These are phyloP conservation scores for Penicillium angulare DNA, from an alignment of 495 filamentous ascomycete species.

Conservation along the genomic window DNA sequence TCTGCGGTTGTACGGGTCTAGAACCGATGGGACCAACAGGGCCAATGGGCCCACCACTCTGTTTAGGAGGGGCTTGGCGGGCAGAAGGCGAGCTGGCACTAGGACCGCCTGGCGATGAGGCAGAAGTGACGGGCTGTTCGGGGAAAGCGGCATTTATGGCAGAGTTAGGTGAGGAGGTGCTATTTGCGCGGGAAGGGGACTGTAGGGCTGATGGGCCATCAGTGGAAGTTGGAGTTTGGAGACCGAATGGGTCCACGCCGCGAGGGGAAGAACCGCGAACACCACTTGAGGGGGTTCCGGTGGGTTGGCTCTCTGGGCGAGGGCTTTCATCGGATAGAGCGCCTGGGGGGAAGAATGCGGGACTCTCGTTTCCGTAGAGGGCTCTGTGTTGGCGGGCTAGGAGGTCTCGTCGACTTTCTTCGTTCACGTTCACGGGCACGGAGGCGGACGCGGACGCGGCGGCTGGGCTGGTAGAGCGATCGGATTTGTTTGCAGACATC, in stretches of 20 bases:
- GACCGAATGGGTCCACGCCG: slow-evolving; percentile 61
- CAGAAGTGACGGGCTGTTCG: slow-evolving; percentile 83
- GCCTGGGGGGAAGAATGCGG: slow-evolving; percentile 55
- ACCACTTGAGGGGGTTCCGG: slow-evolving; percentile 53
- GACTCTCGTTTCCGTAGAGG: slow-evolving; percentile 77
- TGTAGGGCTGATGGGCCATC: slow-evolving; percentile 52
- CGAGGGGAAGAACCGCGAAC: slow-evolving; percentile 60
- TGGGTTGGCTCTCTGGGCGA: slow-evolving; percentile 57
- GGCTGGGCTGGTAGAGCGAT: slow-evolving; percentile 88
- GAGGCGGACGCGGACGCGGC: slow-evolving; percentile 33
- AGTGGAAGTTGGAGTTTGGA: slow-evolving; percentile 39
- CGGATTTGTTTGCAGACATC: slow-evolving; percentile 77
- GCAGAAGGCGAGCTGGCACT: slow-evolving; percentile 83
- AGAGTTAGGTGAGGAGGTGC: slow-evolving; percentile 72
- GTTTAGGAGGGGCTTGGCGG: slow-evolving; percentile 54
- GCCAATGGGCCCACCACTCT: slow-evolving; percentile 53
- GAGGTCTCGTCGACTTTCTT: slow-evolving; percentile 93
- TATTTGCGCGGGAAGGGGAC: slow-evolving; percentile 77
- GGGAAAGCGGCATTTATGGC: slow-evolving; percentile 62
- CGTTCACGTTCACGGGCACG: too few species aligned
- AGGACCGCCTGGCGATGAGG: slow-evolving; percentile 84
- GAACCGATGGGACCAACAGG: slow-evolving; percentile 93
- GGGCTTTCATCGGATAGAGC: slow-evolving; percentile 63
- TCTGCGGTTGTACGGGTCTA: slow-evolving; percentile 60
- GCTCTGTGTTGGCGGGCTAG: slow-evolving; percentile 93